phyloP scores from a whole-genome alignment of 257 asterid genomes.

The Solanum microdontum region DNA sequence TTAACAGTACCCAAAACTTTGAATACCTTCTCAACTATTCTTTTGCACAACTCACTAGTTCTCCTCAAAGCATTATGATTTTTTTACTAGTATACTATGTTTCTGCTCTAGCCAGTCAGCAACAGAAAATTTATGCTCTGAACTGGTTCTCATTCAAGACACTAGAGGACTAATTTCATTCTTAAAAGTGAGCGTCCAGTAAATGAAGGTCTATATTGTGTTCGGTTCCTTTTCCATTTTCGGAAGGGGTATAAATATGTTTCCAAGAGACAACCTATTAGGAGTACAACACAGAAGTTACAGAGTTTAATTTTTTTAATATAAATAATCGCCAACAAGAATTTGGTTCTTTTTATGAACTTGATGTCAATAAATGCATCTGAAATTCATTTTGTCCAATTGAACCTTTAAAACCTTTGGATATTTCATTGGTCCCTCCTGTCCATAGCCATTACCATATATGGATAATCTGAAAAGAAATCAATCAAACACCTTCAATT shows the following conservation, averaged over 20 bases:
- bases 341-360: not conserved
- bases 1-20: not conserved
- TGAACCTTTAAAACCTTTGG: not conserved
- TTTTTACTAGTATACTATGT: not conserved
- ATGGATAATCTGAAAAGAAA: not conserved
- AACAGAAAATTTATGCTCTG: not conserved
- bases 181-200: not conserved
- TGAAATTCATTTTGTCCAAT: not conserved
- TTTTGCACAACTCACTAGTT: not conserved
- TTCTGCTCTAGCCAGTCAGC: not conserved
- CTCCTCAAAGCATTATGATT: not conserved
- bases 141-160: not conserved
- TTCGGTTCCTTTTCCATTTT: not conserved
- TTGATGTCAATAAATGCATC: not conserved
- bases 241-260: not conserved
- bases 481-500: not conserved
- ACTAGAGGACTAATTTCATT: not conserved
- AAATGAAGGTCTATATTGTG: not conserved
- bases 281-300: not conserved
- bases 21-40: not conserved
- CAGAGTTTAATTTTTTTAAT: not conserved
- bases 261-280: not conserved
- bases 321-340: not conserved
- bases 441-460: not conserved
- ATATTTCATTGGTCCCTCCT: not conserved